Base-by-base conservation (phyloP, 106 monocot species). In the Alisma plantagoaquatica region DNA sequence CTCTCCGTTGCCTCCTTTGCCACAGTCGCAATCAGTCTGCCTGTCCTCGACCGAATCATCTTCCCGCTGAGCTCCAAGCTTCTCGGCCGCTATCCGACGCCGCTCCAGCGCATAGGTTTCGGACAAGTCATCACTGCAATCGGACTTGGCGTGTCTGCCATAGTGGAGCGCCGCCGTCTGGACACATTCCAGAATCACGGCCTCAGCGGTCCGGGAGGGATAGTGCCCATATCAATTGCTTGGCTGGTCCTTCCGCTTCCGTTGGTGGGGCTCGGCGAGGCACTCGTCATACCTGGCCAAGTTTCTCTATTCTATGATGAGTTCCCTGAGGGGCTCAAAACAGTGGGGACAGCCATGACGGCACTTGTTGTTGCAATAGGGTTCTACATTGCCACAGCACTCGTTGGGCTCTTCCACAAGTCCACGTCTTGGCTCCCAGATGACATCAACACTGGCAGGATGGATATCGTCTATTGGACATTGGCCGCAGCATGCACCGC, bases 381-480 rank as follows among this genome's bases (percentile, higher is more conserved):
- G 19, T 80, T 73, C 35, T 80, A 86, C 51, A 53, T 66, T 2
- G 77, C 80, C 66, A 80, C 74, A 0, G 77, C 70, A 0, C 41
- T 86, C 23, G 52, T 86, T 0, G 63, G 51, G 24, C 3, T 68
- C 2, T 51, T 80, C 2, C 23, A 70, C 32, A 32, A 30, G 47
- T 18, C 9, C 51, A 77, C 80, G 0, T 22, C 27, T 3, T 86
- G 86, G 86, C 41, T 80, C 23, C 86, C 73, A 18, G 80, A 77
- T 44, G 60, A 86, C 49, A 47, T 75, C 4, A 81, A 81, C 8
- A 52, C 31, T 0, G 66, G 74, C 1, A 62, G 32, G 43, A 23
- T 86, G 29, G 81, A 81, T 31, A 68, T 74, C 14, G 77, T 86
- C 7, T 86, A 71, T 48, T 86, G 86, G 86, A 38, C 77, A 68